Base-by-base conservation (phyloP, 805 yeast species). In the Wickerhamiella azymoides region DNA sequence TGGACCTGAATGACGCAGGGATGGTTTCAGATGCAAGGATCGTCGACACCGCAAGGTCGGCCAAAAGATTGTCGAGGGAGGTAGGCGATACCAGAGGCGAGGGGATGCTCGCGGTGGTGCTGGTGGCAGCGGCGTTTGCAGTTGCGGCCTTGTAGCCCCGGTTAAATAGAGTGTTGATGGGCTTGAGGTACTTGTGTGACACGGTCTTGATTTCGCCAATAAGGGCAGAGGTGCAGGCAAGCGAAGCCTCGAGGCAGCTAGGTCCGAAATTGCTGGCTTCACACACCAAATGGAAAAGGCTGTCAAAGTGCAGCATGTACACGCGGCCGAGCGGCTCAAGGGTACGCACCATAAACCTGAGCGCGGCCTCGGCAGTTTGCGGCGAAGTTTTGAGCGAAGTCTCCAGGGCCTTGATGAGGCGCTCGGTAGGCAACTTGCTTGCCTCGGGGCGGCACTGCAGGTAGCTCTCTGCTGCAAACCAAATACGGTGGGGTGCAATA, bases 1-100 rank as follows among this genome's bases (percentile, higher is more conserved):
- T 72, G 40, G 77, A 69, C 49, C 81, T 74, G 52, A 77, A 77
- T 2, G 81, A 74, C 1, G 81, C 69, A 1, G 88, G 76, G 38
- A 85, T 59, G 1, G 65, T 61, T 9, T 63, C 64, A 43, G 72
- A 68, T 46, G 67, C 70, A 14, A 69, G 59, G 21, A 82, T 58
- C 7, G 79, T 61, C 1, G 64, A 56, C 14, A 60, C 64, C 48
- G 82, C 69, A 53, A 84, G 80, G 10, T 41, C 18, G 5, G 33
- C 33, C 11, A 41, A 28, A 2, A 41, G 30, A 9, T 7, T 17
- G 13, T 24, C 30, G n/a, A n/a, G 21, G 4, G 10, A 2, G 11
- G 27, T 26, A 14, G 26, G 33, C 9, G 26, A 17, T 10, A 17
- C 42, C n/a, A 17, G 9, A 13, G 27, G 16, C 8, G 35, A 16